A percentile compares a stretch with the other conserved stretches of the same genome.
These are phyloP conservation scores for Bremia lactucae DNA, from an alignment of 352 stramenopile genomes.

Conservation along the genomic window DNA sequence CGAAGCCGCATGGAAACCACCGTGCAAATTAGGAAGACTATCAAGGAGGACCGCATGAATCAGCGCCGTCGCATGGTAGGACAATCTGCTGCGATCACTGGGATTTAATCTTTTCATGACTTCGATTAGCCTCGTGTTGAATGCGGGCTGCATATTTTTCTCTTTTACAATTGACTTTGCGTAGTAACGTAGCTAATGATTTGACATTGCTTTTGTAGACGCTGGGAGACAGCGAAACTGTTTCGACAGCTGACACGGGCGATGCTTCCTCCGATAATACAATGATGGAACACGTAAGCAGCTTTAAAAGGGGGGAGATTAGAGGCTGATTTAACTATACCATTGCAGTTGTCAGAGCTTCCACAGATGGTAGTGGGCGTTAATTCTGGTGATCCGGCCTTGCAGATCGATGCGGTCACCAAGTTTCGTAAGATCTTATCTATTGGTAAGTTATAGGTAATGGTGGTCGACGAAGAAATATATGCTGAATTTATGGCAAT, in stretches of 20 bases:
- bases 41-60: slow-evolving; percentile 76
- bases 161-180: slow-evolving; percentile 3
- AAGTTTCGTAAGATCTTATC: slow-evolving; percentile 98
- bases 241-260: slow-evolving; percentile 15
- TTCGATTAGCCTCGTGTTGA: not conserved
- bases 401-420: slow-evolving; percentile 94
- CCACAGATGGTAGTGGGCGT: slow-evolving; percentile 91
- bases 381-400: slow-evolving; percentile 82
- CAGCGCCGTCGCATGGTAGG: slow-evolving; percentile 63
- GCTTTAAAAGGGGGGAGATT: slow-evolving; percentile 1
- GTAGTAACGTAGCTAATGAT: not conserved
- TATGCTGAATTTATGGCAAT: slow-evolving; percentile 2
- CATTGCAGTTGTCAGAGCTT: slow-evolving; percentile 86
- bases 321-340: slow-evolving; percentile 5
- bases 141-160: not conserved
- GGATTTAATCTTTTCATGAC: not conserved
- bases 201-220: slow-evolving; percentile 14
- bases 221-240: slow-evolving; percentile 7
- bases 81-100: not conserved
- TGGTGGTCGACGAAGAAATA: not conserved
- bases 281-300: slow-evolving; percentile 39
- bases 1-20: slow-evolving; percentile 67
- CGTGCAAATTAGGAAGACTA: slow-evolving; percentile 78
- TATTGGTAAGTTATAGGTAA: slow-evolving; percentile 70
- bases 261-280: slow-evolving; percentile 38